Percentiles rank a stretch among this genome's conserved stretches.
These are phyloP conservation scores for Fraxinus anomala DNA, from an alignment of 257 asterid genomes.

Conservation along the genomic window DNA sequence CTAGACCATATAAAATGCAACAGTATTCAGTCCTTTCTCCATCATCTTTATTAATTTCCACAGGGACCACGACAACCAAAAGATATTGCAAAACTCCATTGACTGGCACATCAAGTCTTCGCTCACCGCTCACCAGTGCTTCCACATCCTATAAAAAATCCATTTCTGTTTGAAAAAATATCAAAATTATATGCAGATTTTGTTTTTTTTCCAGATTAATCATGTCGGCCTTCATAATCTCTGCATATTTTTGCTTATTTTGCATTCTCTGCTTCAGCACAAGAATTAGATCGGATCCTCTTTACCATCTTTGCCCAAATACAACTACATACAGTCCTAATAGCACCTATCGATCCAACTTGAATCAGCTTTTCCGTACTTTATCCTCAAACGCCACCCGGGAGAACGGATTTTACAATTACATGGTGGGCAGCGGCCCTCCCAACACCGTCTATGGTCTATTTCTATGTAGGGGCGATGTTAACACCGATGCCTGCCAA, in stretches of 20 bases:
- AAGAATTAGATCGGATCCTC: not conserved
- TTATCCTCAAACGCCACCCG: constrained; percentile 14
- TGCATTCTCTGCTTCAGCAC: not conserved
- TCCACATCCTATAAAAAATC: not conserved
- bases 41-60: not conserved
- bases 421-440: not conserved
- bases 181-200: not conserved
- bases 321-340: not conserved
- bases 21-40: too few species aligned
- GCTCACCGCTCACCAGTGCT: not conserved
- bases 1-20: too few species aligned
- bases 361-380: constrained; percentile 16
- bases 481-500: not conserved
- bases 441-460: constrained; percentile 18
- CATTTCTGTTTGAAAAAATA: not conserved
- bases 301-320: not conserved
- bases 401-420: constrained; percentile 6
- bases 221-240: not conserved
- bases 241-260: not conserved
- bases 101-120: not conserved
- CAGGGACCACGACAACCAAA: not conserved
- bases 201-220: too few species aligned
- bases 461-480: constrained; percentile 20
- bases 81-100: not conserved
- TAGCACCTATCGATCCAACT: constrained; percentile 12